Evolutionary conservation across 106 monocot species (phyloP), one percentile per base, ranked within the genome.

Genomic region (Dioscorea zingiberensis): DNA sequence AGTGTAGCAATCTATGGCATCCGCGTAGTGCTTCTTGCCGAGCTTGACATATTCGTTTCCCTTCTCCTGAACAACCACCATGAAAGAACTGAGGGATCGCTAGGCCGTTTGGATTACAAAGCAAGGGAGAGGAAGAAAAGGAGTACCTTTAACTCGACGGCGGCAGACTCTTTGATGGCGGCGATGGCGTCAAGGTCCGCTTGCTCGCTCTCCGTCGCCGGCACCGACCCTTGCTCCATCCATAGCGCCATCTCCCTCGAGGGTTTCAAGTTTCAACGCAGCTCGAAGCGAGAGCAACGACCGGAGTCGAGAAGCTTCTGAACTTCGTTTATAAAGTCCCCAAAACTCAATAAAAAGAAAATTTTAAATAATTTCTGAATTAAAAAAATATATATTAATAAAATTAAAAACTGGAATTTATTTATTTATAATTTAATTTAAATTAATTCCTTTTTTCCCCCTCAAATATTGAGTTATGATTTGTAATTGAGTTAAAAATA

Each of bases 21-120:
- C 75, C 6, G 69, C 51, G 69, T 92, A 97, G 64, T 97, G 81
- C 60, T 82, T 97, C 55, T 88, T 88, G 2, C 97, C 97, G 79
- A 79, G 84, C 79, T 88, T 88, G 46, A 92, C 86, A 65, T 81
- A 86, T 27, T 78, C 47, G 70, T 97, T 97, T 2, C 97, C 97
- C 78, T 92, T 54, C 68, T 97, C 97, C 94, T 90, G 68, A 48
- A 61, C 12, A 47, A 66, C 4, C 25, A 60, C 17, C 15, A 60
- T 13, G 29, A 15, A n/a, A 13, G 17, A 13, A 29, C 5, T 27
- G 24, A 60, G 7, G 28, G 13, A 16, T 60, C 16, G 15, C 10
- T 15, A 60, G 24, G 12, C 19, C 3, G 24, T 9, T 22, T 23
- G 13, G 21, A 58, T 25, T 24, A 6, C 1, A 58, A 21, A 38